Evolutionary conservation across 2,329 filamentous ascomycete species (phyloP).

Genomic region (Ceratocystis papillata): DNA sequence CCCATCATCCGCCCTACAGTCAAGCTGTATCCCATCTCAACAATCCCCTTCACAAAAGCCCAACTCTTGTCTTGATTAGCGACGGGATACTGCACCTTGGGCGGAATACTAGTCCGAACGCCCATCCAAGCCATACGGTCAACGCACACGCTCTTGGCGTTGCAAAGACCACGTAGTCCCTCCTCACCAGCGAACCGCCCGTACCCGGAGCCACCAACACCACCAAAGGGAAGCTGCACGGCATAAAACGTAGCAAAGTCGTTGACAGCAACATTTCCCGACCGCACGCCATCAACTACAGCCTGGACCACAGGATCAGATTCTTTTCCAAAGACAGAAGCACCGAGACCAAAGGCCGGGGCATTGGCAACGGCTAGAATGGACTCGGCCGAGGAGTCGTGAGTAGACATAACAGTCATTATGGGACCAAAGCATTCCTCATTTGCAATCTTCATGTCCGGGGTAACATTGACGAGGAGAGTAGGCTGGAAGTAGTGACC

Average conservation of each 20-base stretch:
- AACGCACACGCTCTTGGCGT: constrained; percentile 73
- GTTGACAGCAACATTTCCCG: constrained; percentile 89
- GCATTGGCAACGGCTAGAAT: constrained; percentile 73
- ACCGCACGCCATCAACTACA: constrained; percentile 58
- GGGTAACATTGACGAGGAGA: constrained; percentile 77
- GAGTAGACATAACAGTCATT: constrained; percentile 71
- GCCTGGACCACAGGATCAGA: constrained; percentile 47
- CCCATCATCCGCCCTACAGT: constrained; percentile 33
- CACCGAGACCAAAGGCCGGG: constrained; percentile 74
- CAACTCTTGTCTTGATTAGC: constrained; percentile 51
- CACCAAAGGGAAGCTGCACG: constrained; percentile 88
- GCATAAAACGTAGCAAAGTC: constrained; percentile 93
- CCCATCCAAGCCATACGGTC: constrained; percentile 57
- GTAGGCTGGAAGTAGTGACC: constrained; percentile 93
- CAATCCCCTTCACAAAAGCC: constrained; percentile 51
- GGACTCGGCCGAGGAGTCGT: constrained; percentile 46
- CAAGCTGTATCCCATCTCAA: constrained; percentile 50
- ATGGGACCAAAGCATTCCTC: constrained; percentile 90
- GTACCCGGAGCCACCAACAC: constrained; percentile 79
- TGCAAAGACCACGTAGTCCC: constrained; percentile 73
- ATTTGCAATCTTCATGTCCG: constrained; percentile 74
- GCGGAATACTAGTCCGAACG: constrained; percentile 66
- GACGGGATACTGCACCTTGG: constrained; percentile 72
- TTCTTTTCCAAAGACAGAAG: constrained; percentile 71
- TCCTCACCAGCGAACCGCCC: constrained; percentile 88